phyloP scores from a whole-genome alignment of 2,329 filamentous ascomycete species.

The Myriosclerotinia duriaeana region DNA sequence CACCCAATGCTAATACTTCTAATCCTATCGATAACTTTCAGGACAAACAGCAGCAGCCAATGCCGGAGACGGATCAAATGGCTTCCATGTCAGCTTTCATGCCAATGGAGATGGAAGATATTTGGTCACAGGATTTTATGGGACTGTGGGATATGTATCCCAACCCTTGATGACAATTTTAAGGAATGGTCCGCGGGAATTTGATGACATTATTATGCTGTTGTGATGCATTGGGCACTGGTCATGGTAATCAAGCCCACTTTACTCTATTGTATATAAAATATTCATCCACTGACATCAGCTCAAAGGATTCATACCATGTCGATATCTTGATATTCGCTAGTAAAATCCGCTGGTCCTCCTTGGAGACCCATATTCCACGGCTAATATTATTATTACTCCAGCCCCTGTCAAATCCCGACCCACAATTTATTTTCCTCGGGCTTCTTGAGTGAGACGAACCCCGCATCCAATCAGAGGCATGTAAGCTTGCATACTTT shows the following conservation, averaged over 20 bases:
- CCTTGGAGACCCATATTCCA: not conserved
- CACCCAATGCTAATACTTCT: not conserved
- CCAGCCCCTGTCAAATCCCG: not conserved
- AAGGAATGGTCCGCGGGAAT: not conserved
- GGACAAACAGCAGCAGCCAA: constrained; percentile 5
- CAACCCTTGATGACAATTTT: not conserved
- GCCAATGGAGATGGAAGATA: constrained; percentile 10
- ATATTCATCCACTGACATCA: not conserved
- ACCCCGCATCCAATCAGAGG: not conserved
- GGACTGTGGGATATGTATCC: constrained; percentile 18
- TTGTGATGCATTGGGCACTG: not conserved
- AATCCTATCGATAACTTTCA: not conserved
- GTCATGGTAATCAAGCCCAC: not conserved
- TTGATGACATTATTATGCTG: not conserved
- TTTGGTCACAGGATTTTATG: constrained; percentile 20
- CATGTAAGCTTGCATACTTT: not conserved
- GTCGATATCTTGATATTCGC: not conserved
- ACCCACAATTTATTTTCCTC: not conserved
- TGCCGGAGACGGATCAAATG: not conserved
- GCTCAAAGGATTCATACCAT: constrained; percentile 1
- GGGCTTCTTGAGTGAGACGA: not conserved
- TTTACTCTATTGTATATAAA: not conserved
- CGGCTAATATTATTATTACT: no score
- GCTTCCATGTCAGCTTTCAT: constrained; percentile 7
- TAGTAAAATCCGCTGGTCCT: not conserved